phyloP scores from a whole-genome alignment of 2,329 filamentous ascomycete species.

The Pseudogymnoascus sp. region DNA sequence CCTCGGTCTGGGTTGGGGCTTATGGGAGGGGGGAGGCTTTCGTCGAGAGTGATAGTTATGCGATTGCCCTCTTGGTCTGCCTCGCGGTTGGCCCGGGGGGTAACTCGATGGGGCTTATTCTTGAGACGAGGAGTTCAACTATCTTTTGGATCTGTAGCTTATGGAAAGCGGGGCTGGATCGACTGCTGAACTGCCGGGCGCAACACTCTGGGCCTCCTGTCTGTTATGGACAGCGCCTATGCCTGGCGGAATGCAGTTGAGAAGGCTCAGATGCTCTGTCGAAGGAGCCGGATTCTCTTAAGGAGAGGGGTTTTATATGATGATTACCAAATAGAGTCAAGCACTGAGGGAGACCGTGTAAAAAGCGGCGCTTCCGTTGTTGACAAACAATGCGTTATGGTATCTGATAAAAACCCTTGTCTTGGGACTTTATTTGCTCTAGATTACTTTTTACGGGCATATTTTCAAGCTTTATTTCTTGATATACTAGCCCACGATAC shows the following conservation, averaged over 20 bases:
- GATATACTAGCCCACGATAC: background rate
- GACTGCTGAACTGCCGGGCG: background rate
- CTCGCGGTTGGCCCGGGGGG: conserved; percentile 38
- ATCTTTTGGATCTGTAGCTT: conserved; percentile 45
- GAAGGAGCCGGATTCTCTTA: conserved; percentile 54
- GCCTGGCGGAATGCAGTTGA: conserved; percentile 18
- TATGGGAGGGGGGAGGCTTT: conserved; percentile 57
- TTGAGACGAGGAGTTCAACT: conserved; percentile 81
- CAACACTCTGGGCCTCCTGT: conserved; percentile 27
- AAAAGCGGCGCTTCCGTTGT: conserved; percentile 9
- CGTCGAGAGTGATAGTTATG: conserved; percentile 98
- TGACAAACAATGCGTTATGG: conserved; percentile 10
- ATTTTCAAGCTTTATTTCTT: background rate
- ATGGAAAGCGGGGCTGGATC: conserved; percentile 42
- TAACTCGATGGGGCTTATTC: conserved; percentile 99
- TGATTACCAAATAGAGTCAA: conserved; percentile 68
- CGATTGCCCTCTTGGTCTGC: conserved; percentile 63
- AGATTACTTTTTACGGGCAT: background rate
- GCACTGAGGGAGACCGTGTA: conserved; percentile 45
- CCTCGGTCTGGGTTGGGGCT: conserved; percentile 35
- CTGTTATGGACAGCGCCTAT: conserved; percentile 23
- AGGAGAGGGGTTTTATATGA: conserved; percentile 38
- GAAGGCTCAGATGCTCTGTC: conserved; percentile 51
- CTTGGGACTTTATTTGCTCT: conserved; percentile 2
- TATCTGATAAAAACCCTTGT: conserved; percentile 10